Evolutionary conservation across 2,329 filamentous ascomycete species (phyloP).

Genomic region (Epichloe amarillans): DNA sequence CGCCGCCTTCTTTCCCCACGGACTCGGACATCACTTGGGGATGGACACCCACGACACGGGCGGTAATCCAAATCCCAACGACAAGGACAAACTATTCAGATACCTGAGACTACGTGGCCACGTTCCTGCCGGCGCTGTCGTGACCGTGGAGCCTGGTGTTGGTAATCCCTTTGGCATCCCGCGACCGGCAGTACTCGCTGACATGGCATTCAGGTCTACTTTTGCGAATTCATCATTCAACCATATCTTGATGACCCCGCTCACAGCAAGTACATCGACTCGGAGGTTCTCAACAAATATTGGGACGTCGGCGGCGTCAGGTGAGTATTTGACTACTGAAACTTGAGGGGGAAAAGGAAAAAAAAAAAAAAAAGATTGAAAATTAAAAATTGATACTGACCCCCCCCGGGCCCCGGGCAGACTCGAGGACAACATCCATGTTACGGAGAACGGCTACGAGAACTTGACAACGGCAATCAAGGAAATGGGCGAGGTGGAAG

Average conservation of each 20-base stretch:
- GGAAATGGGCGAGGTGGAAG: constrained; percentile 48
- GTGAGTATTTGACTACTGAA: constrained; percentile 21
- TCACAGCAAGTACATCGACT: constrained; percentile 65
- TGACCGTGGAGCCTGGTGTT: constrained; percentile 90
- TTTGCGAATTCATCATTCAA: constrained; percentile 77
- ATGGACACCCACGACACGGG: constrained; percentile 87
- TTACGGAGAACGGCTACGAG: constrained; percentile 54
- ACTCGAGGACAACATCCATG: constrained; percentile 59
- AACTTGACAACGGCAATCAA: constrained; percentile 64
- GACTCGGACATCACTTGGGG: constrained; percentile 79
- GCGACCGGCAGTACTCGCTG: background rate
- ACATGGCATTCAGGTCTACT: constrained; percentile 55
- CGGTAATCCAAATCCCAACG: constrained; percentile 63
- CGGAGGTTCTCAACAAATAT: constrained; percentile 59
- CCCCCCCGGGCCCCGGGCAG: constrained; percentile 12
- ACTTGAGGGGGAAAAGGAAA: background rate
- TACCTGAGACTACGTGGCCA: constrained; percentile 70
- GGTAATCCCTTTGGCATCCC: constrained; percentile 17
- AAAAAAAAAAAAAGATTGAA: too few relatives aligned
- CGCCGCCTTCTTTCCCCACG: constrained; percentile 83
- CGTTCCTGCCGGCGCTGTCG: constrained; percentile 65
- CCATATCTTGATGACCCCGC: constrained; percentile 62
- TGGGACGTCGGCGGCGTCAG: constrained; percentile 70
- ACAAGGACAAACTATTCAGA: constrained; percentile 71
- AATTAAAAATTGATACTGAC: background rate